Percentiles rank a stretch among this genome's conserved stretches.
These are phyloP conservation scores for Phytophthora chlamydospora DNA, from an alignment of 352 stramenopile species.

Conservation along the genomic window DNA sequence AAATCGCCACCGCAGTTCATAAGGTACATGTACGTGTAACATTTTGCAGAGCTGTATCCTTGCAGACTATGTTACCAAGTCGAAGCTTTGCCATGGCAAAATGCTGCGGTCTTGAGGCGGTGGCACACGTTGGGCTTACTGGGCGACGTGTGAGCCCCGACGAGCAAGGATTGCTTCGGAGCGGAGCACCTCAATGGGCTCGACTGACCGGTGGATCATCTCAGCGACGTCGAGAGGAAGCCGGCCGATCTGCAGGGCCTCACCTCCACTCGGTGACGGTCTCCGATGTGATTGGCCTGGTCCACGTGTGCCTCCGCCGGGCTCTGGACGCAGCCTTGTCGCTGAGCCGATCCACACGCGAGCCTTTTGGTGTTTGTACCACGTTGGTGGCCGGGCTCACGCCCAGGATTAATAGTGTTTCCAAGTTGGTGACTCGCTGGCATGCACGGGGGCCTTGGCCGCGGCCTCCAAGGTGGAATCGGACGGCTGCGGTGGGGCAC, in stretches of 20 bases:
- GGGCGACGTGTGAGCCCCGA: constrained; percentile 4
- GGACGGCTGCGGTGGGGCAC: constrained; percentile 4
- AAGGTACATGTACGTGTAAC: too few species aligned
- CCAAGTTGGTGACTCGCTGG: background rate
- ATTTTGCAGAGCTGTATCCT: too few species aligned
- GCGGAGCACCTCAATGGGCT: background rate
- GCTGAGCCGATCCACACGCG: constrained; percentile 24
- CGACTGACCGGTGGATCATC: constrained; percentile 21
- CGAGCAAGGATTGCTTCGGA: constrained; percentile 10
- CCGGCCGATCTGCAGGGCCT: constrained; percentile 18
- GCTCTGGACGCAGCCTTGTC: constrained; percentile 5
- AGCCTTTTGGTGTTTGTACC: constrained; percentile 30
- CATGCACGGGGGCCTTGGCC: constrained; percentile 8
- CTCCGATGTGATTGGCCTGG: constrained; percentile 27
- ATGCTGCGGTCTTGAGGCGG: constrained; percentile 1
- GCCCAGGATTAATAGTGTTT: constrained; percentile 18
- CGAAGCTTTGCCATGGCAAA: constrained; percentile 18
- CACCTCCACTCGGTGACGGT: constrained; percentile 16
- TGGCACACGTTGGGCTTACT: constrained; percentile 11
- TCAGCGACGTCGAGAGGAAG: constrained; percentile 25
- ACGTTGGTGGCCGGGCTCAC: constrained; percentile 28
- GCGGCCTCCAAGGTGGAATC: background rate
- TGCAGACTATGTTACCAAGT: too few species aligned
- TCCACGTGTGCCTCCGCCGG: constrained; percentile 10
- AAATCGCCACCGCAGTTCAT: too few species aligned